phyloP scores from a whole-genome alignment of 345 rosid species.

The Draba incana region DNA sequence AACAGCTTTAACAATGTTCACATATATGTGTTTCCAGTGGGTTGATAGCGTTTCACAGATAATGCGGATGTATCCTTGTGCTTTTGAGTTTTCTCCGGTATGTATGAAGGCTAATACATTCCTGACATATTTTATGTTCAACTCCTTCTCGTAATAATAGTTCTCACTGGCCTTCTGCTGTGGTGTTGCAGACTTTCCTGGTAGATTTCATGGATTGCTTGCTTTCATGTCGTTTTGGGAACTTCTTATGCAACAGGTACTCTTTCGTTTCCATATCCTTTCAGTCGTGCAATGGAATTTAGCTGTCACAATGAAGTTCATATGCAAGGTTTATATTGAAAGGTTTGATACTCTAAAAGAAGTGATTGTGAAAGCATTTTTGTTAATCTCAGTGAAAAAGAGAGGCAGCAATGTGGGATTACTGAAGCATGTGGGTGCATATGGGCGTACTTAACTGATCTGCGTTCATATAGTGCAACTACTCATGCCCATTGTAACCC shows the following conservation, averaged over 20 bases:
- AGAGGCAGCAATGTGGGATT: slow-evolving; percentile 76
- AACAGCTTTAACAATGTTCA: slow-evolving; percentile 17
- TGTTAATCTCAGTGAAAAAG: slow-evolving; percentile 78
- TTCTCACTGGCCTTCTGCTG: slow-evolving; percentile 18
- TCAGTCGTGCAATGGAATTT: too few species aligned
- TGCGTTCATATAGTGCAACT: slow-evolving; percentile 61
- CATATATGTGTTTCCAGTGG: slow-evolving; percentile 66
- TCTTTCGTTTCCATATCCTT: slow-evolving; percentile 9
- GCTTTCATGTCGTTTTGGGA: slow-evolving; percentile 96
- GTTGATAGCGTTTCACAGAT: slow-evolving; percentile 94
- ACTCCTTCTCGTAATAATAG: slow-evolving; percentile 4
- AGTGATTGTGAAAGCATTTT: slow-evolving; percentile 21
- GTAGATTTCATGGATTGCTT: slow-evolving; percentile 91
- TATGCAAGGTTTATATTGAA: too few species aligned
- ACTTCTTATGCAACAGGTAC: slow-evolving; percentile 95
- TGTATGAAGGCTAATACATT: slow-evolving; percentile 38
- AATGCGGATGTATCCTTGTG: slow-evolving; percentile 94
- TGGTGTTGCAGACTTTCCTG: slow-evolving; percentile 67
- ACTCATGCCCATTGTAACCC: slow-evolving; percentile 82
- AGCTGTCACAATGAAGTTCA: too few species aligned
- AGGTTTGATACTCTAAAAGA: neutral
- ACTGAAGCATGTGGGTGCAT: slow-evolving; percentile 84
- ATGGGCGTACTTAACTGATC: slow-evolving; percentile 85
- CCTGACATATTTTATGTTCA: slow-evolving; percentile 12
- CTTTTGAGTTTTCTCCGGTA: slow-evolving; percentile 97